Conservation (phyloP, 2,329 filamentous ascomycete species). For the Karstenula rhodostoma region DNA sequence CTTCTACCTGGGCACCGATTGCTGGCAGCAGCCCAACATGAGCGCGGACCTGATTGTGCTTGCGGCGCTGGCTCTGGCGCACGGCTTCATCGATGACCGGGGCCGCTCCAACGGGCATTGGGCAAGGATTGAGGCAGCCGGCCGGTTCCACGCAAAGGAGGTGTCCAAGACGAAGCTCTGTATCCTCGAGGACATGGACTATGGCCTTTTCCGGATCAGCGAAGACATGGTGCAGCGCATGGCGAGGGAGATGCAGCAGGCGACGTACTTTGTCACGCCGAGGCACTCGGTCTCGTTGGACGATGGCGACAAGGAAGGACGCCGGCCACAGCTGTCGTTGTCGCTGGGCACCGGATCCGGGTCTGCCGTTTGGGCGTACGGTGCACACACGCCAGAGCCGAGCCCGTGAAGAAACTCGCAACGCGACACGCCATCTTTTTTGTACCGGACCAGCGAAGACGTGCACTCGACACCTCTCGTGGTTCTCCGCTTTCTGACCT, state of each 20-base stretch:
- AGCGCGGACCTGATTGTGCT: conserved; percentile 48
- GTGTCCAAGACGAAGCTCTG: conserved; percentile 44
- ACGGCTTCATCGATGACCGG: conserved; percentile 45
- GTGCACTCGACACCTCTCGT: background rate
- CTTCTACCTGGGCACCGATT: conserved; percentile 27
- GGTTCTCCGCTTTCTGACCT: background rate
- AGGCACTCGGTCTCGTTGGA: conserved; percentile 7
- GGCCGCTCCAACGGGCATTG: conserved; percentile 43
- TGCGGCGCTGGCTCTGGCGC: conserved; percentile 45
- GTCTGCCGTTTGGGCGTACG: conserved; percentile 41
- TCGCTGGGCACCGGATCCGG: conserved; percentile 33
- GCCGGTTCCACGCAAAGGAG: conserved; percentile 37
- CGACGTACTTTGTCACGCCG: conserved; percentile 16
- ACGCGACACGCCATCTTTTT: background rate
- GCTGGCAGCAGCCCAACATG: conserved; percentile 24
- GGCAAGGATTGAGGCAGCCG: conserved; percentile 37
- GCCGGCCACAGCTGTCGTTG: conserved; percentile 35
- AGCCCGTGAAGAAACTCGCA: conserved; percentile 37
- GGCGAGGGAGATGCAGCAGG: conserved; percentile 41
- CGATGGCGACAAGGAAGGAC: conserved; percentile 20
- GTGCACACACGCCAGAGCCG: conserved; percentile 50
- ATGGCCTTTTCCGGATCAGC: conserved; percentile 46
- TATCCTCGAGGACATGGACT: conserved; percentile 49
- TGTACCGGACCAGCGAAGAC: background rate
- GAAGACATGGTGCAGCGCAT: conserved; percentile 42